Evolutionary conservation across 371 early-diverging fungal genomes (phyloP).

Genomic region (Funneliformis caledonium): DNA sequence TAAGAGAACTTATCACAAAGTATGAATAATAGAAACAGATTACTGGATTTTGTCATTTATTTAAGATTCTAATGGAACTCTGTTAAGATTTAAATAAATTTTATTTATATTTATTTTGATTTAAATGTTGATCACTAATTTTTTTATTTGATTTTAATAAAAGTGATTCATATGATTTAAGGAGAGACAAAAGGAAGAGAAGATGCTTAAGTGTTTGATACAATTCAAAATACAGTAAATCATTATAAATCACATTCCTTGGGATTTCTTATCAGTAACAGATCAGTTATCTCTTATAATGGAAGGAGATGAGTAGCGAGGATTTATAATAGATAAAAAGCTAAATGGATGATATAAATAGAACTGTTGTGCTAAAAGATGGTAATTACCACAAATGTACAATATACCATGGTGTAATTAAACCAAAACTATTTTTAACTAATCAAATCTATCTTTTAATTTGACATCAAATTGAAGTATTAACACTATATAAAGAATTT

Average conservation of each 20-base stretch:
- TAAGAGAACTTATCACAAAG: constrained; percentile 35
- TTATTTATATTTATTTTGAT: not conserved
- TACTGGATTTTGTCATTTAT: constrained; percentile 34
- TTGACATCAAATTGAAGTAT: too few relatives aligned
- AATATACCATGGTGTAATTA: too few relatives aligned
- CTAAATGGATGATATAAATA: not conserved
- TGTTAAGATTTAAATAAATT: constrained; percentile 14
- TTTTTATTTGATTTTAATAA: constrained; percentile 6
- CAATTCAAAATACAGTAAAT: constrained; percentile 23
- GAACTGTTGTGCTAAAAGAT: constrained; percentile 22
- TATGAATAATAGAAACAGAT: constrained; percentile 37
- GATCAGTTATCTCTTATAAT: constrained; percentile 37
- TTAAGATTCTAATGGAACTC: constrained; percentile 31
- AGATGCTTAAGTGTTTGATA: constrained; percentile 35
- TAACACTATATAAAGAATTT: too few relatives aligned
- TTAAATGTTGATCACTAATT: not conserved
- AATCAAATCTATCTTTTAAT: too few relatives aligned
- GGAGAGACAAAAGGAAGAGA: constrained; percentile 32
- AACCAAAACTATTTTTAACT: too few relatives aligned
- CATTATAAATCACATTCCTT: constrained; percentile 35
- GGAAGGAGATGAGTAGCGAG: constrained; percentile 18
- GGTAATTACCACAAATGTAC: too few relatives aligned
- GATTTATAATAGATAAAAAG: not conserved
- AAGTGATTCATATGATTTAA: constrained; percentile 28
- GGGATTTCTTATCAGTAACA: constrained; percentile 6